Percentiles rank a stretch among this genome's conserved stretches.
phyloP scores from a whole-genome alignment of 1,284 basidiomycete species.

The Malassezia vespertilionis region DNA sequence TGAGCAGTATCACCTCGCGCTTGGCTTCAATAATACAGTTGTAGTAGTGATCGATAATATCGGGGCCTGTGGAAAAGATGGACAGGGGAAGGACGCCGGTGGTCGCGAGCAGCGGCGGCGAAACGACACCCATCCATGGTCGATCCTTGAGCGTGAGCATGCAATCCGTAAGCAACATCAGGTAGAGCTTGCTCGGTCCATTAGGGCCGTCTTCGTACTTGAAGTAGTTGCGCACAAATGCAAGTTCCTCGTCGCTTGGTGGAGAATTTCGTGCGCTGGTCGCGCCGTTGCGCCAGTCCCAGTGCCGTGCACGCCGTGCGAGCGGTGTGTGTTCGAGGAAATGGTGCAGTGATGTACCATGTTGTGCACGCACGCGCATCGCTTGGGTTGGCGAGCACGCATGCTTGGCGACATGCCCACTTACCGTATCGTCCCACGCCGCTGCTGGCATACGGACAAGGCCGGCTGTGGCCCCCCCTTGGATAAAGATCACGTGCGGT shows the following conservation, averaged over 20 bases:
- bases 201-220: constrained; percentile 34
- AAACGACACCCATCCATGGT: constrained; percentile 41
- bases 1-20: constrained; percentile 42
- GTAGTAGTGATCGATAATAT: constrained; percentile 46
- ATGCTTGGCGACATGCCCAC: background rate
- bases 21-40: constrained; percentile 43
- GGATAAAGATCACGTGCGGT: no score
- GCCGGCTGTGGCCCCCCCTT: no score
- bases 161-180: constrained; percentile 40
- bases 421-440: constrained; percentile 1
- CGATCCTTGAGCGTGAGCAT: constrained; percentile 29
- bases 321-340: constrained; percentile 28
- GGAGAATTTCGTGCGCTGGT: constrained; percentile 28
- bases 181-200: constrained; percentile 34
- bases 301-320: constrained; percentile 29
- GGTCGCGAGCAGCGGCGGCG: constrained; percentile 41
- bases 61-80: constrained; percentile 44
- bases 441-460: no score
- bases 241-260: constrained; percentile 37
- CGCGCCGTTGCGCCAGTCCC: constrained; percentile 44
- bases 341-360: background rate
- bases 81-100: constrained; percentile 42
- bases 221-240: constrained; percentile 26
- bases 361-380: no score
- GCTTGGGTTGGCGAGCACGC: no score